Evolutionary conservation across 2,329 filamentous ascomycete species (phyloP), one percentile per base, ranked within the genome.

Genomic region (Stagonosporopsis tanaceti): DNA sequence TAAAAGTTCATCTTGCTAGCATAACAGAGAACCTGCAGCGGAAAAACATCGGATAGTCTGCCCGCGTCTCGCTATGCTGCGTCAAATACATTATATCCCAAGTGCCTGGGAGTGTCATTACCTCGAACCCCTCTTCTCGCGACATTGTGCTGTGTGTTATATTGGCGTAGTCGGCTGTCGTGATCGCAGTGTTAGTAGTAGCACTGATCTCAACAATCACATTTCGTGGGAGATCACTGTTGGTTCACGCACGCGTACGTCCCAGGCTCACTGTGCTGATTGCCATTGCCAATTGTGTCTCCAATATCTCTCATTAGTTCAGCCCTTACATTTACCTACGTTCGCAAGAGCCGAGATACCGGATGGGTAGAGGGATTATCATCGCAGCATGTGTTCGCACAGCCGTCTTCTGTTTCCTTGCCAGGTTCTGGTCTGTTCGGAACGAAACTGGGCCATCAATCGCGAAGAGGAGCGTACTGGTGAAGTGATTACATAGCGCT

Each of bases 211-310:
- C 3, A 78, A 79, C 38, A 62, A 79, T 25, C 76, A 79, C 57
- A 68, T 79, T 0, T 76, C 77, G 0, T 80, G 78, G 77, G 77
- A 79, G 48, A 78, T 77, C 0, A 78, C 76, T 0, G 68, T 79
- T 0, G 76, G 80, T 0, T 77, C 78, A 3, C 68, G 72, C 0
- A 77, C 78, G 0, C 69, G 77, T 1, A 76, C 69, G 77, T 1
- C 76, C 69, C 3, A 80, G 80, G 51, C 69, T 73, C n/a, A 78
- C 78, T 0, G 78, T 77, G 0, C 69, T 80, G 0, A 77, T 80
- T 35, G 78, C 78, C 0, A 78, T 79, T 35, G 76, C 78, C 6
- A 80, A 80, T 46, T 77, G 74, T 30, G 68, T 78, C 0, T 75
- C 69, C 11, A 74, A 72, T 1, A 64, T 74, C 1, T 76, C 70